A percentile compares a stretch with the other conserved stretches of the same genome.
Conservation (phyloP, 352 stramenopile species). For the Elongisporangium undulatum region DNA sequence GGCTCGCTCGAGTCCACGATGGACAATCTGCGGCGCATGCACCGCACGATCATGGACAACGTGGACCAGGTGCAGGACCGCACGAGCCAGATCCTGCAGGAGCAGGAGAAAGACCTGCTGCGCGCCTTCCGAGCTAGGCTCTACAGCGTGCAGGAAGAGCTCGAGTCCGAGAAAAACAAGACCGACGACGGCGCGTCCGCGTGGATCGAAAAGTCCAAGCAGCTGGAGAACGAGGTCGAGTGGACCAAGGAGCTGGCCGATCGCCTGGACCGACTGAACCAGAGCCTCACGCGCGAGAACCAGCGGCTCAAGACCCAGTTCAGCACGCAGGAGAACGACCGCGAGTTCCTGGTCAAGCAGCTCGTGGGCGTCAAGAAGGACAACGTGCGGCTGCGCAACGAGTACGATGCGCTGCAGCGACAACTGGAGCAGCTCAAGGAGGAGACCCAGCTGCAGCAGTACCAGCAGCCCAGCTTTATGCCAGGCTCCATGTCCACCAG, state of each 20-base stretch:
- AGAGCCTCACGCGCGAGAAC: constrained; percentile 87
- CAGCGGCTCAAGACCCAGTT: constrained; percentile 88
- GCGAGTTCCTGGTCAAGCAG: constrained; percentile 92
- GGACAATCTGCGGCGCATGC: constrained; percentile 76
- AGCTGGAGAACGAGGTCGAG: constrained; percentile 88
- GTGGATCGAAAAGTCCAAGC: constrained; percentile 91
- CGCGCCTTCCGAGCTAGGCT: constrained; percentile 86
- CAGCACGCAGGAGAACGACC: constrained; percentile 90
- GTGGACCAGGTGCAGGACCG: constrained; percentile 90
- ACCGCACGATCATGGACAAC: constrained; percentile 83
- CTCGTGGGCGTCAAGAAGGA: constrained; percentile 91
- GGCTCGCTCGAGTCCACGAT: constrained; percentile 70
- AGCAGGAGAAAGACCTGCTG: constrained; percentile 90
- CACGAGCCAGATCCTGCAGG: constrained; percentile 89
- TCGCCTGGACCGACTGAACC: constrained; percentile 87
- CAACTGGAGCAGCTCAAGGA: constrained; percentile 52
- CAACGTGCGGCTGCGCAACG: constrained; percentile 72
- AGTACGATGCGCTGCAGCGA: constrained; percentile 44
- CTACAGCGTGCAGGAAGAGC: constrained; percentile 91
- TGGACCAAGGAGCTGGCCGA: constrained; percentile 90
- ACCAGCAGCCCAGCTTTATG: constrained; percentile 10
- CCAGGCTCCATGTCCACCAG: constrained; percentile 26
- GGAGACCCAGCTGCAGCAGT: constrained; percentile 17
- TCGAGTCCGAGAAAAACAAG: constrained; percentile 91
- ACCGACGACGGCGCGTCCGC: constrained; percentile 85